A percentile compares a stretch with the other conserved stretches of the same genome.
These are phyloP conservation scores for Alternaria panax DNA, from an alignment of 2,329 filamentous ascomycete genomes.

Conservation along the genomic window DNA sequence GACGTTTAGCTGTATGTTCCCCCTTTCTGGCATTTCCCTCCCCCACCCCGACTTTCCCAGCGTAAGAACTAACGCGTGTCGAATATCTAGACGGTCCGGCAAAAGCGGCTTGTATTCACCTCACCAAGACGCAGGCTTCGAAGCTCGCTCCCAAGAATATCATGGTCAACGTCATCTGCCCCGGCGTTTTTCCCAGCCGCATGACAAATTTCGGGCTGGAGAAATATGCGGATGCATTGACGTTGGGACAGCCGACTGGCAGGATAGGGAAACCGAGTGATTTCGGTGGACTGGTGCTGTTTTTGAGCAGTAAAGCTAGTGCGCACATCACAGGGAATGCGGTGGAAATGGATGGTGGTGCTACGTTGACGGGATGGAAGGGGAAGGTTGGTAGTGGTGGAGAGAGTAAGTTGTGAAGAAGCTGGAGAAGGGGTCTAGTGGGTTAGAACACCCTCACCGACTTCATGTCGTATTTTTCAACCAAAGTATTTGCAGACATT, in stretches of 20 bases:
- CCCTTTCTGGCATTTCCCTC: background rate
- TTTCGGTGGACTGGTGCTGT: conserved; percentile 57
- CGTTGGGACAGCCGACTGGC: conserved; percentile 56
- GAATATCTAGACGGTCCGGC: conserved; percentile 54
- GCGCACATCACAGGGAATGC: conserved; percentile 58
- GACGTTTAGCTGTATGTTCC: conserved; percentile 56
- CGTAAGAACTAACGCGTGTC: too few species aligned
- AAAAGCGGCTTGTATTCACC: conserved; percentile 62
- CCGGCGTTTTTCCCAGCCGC: conserved; percentile 59
- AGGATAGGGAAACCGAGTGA: conserved; percentile 58
- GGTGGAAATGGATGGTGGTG: conserved; percentile 58
- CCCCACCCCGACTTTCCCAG: too few species aligned
- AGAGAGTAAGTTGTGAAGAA: conserved; percentile 37
- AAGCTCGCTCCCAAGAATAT: conserved; percentile 62
- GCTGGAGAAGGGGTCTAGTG: too few species aligned
- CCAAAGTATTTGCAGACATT: too few species aligned
- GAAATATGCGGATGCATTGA: conserved; percentile 58
- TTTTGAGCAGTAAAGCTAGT: conserved; percentile 49
- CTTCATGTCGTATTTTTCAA: too few species aligned
- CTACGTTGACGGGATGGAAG: conserved; percentile 53
- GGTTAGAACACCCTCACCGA: too few species aligned
- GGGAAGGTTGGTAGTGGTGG: conserved; percentile 33
- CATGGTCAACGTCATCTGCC: conserved; percentile 58
- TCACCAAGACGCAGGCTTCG: conserved; percentile 60
- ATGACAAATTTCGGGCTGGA: conserved; percentile 64